phyloP scores from a whole-genome alignment of 768 basidiomycete genomes.

The Podaxis sp. region DNA sequence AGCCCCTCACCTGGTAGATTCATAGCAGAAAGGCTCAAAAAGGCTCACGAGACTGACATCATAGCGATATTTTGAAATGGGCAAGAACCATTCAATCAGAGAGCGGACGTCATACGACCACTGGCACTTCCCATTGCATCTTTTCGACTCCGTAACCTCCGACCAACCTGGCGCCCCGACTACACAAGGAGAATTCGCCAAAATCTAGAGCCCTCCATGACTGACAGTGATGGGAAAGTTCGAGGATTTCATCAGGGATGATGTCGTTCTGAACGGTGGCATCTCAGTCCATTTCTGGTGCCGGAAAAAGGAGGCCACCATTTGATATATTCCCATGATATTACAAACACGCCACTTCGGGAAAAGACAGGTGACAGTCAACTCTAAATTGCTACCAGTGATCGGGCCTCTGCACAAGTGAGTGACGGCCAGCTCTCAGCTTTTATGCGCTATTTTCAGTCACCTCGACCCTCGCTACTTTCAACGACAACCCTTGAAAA shows the following conservation, averaged over 20 bases:
- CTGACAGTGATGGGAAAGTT: neutral
- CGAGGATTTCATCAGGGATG: neutral
- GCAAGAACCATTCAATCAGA: conserved; percentile 5
- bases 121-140: conserved; percentile 7
- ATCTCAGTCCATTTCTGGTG: neutral
- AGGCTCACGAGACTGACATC: neutral
- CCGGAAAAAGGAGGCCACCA: conserved; percentile 4
- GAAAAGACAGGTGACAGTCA: neutral
- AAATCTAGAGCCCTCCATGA: conserved; percentile 1
- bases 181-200: neutral
- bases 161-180: neutral
- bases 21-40: neutral
- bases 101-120: conserved; percentile 3
- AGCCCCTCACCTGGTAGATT: neutral
- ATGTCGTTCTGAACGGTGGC: neutral
- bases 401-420: neutral
- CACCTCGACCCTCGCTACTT: neutral
- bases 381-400: conserved; percentile 11
- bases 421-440: neutral
- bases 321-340: conserved; percentile 10
- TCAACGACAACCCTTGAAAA: neutral
- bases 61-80: neutral
- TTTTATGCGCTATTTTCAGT: conserved; percentile 3
- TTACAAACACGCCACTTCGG: conserved; percentile 4
- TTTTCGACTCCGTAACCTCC: conserved; percentile 10